Percentiles rank a stretch among this genome's conserved stretches.
Evolutionary conservation across 495 filamentous ascomycete genomes (phyloP).

Genomic region (Hyaloscypha bicolor): DNA sequence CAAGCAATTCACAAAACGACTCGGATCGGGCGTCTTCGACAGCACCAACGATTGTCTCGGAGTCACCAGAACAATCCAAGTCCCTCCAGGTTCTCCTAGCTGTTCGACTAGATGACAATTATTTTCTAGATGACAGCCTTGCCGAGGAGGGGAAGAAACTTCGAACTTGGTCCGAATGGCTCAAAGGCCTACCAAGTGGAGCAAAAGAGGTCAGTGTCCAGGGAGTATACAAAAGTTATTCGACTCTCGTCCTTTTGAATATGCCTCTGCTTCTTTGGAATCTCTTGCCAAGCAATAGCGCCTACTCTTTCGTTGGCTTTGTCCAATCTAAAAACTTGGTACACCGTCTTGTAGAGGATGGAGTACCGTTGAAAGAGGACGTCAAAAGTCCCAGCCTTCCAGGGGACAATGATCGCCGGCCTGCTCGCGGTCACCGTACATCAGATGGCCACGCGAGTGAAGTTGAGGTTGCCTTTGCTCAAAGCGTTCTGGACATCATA

Average conservation of each 20-base stretch:
- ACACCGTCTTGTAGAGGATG: too few species aligned
- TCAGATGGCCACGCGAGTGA: too few species aligned
- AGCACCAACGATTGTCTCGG: too few species aligned
- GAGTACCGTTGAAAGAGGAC: too few species aligned
- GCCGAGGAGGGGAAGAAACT: neutral
- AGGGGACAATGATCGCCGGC: too few species aligned
- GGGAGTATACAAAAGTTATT: conserved; percentile 5
- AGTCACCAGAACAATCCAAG: conserved; percentile 2
- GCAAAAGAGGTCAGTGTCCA: neutral
- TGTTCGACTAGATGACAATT: conserved; percentile 28
- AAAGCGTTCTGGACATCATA: too few species aligned
- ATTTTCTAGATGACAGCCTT: neutral
- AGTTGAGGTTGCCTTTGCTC: too few species aligned
- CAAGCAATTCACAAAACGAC: neutral
- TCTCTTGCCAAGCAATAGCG: neutral
- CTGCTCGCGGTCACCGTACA: too few species aligned
- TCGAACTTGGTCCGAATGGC: neutral
- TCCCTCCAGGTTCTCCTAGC: neutral
- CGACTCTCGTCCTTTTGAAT: neutral
- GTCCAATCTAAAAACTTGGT: neutral
- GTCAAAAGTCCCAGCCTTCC: too few species aligned
- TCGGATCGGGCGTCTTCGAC: too few species aligned
- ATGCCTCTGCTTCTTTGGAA: neutral
- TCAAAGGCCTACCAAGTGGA: neutral
- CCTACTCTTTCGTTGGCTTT: conserved; percentile 3